Percentiles rank a stretch among this genome's conserved stretches.
phyloP scores from a whole-genome alignment of 2,329 filamentous ascomycete genomes.

The Didymosphaeria variabile region DNA sequence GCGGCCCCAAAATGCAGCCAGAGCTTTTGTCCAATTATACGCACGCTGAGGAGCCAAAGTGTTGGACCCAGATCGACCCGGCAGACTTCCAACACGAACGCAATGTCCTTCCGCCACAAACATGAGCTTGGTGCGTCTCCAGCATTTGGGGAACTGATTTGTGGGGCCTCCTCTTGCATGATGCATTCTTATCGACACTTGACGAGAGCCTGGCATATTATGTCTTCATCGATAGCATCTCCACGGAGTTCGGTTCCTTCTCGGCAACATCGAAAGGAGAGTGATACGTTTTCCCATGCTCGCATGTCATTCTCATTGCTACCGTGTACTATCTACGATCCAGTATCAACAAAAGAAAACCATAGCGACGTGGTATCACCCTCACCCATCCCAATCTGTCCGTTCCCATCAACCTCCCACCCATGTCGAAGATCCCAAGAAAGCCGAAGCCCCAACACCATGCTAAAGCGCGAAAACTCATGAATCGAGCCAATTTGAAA shows the following conservation, averaged over 20 bases:
- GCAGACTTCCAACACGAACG: not conserved
- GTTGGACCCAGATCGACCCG: not conserved
- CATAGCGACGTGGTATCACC: slow-evolving; percentile 43
- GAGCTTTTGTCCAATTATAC: not conserved
- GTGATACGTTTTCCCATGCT: slow-evolving; percentile 27
- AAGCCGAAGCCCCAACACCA: slow-evolving; percentile 31
- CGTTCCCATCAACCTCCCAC: not conserved
- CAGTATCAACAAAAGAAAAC: slow-evolving; percentile 33
- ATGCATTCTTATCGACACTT: too few species aligned
- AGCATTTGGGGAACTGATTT: not conserved
- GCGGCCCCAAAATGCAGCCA: not conserved
- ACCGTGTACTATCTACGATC: not conserved
- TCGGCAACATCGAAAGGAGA: not conserved
- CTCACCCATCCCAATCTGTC: slow-evolving; percentile 19
- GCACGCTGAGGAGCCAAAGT: not conserved
- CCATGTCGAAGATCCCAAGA: not conserved
- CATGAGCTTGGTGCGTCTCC: not conserved
- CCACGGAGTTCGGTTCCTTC: too few species aligned
- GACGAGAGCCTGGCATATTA: too few species aligned
- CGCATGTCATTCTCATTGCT: slow-evolving; percentile 19
- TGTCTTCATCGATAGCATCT: too few species aligned
- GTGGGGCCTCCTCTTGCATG: too few species aligned
- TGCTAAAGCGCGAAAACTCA: slow-evolving; percentile 23
- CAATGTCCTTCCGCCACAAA: not conserved
- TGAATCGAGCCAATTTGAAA: not conserved